Conservation (phyloP, 129 eudicot species). For the Glebionis coronaria region DNA sequence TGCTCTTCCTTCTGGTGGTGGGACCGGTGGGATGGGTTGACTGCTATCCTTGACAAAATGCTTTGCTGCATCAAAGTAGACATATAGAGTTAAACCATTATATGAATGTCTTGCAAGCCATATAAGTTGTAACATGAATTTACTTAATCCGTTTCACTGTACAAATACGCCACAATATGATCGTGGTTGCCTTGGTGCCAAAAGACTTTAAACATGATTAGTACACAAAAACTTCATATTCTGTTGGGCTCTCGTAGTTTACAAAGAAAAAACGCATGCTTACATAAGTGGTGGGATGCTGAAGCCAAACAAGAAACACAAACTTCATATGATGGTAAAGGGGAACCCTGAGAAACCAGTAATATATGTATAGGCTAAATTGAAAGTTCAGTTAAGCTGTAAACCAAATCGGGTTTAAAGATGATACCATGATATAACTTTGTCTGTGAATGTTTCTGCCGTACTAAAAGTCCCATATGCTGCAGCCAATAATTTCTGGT, state of each 20-base stretch:
- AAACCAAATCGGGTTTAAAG: conserved; percentile 13
- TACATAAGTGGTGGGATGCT: conserved; percentile 76
- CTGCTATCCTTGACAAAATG: conserved; percentile 30
- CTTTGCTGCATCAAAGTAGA: too few species aligned
- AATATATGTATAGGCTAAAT: not conserved
- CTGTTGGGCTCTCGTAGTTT: not conserved
- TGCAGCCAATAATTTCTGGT: too few species aligned
- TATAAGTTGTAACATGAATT: not conserved
- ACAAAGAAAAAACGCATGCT: conserved; percentile 25
- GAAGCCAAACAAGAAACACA: conserved; percentile 97
- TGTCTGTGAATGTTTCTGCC: too few species aligned
- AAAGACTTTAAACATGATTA: conserved; percentile 40
- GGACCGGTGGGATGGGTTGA: conserved; percentile 30
- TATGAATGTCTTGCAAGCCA: not conserved
- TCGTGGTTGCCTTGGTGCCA: conserved; percentile 80
- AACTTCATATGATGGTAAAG: conserved; percentile 84
- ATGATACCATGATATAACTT: too few species aligned
- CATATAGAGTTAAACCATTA: too few species aligned
- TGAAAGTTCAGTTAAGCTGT: conserved; percentile 3
- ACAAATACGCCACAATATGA: conserved; percentile 48
- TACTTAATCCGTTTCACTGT: conserved; percentile 53
- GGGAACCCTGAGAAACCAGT: conserved; percentile 64
- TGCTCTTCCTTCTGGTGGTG: too few species aligned
- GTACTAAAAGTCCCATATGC: too few species aligned
- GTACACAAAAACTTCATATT: not conserved